phyloP scores from a whole-genome alignment of 441 rosid genomes.

The Jatropha multifida region DNA sequence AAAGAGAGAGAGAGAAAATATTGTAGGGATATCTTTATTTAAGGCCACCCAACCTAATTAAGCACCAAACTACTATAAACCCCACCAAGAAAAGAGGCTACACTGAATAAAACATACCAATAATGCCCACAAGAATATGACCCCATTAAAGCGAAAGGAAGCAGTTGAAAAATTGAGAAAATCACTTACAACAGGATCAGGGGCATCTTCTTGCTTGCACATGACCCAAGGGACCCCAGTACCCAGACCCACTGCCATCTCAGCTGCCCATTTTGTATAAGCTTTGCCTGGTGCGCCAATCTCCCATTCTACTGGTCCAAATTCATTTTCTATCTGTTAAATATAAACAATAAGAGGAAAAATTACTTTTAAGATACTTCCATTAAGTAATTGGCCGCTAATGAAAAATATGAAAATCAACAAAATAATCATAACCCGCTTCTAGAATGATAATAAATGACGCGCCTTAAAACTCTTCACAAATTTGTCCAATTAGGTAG shows the following conservation, averaged over 20 bases:
- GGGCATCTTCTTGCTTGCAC: slow-evolving; percentile 99
- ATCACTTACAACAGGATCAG: slow-evolving; percentile 73
- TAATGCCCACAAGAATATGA: slow-evolving; percentile 2
- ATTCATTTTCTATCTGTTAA: slow-evolving; percentile 92
- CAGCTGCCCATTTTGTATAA: slow-evolving; percentile 86
- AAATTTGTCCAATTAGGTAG: background rate
- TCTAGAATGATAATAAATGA: slow-evolving; percentile 12
- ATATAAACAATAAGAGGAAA: slow-evolving; percentile 14
- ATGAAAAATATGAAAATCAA: background rate
- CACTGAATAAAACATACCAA: slow-evolving; percentile 6
- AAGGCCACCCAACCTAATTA: slow-evolving; percentile 11
- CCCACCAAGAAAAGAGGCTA: slow-evolving; percentile 21
- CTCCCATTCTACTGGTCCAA: slow-evolving; percentile 82
- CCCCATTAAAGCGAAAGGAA: slow-evolving; percentile 26
- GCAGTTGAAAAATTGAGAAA: slow-evolving; percentile 15
- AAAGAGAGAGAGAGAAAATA: slow-evolving; percentile 2
- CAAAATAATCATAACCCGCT: slow-evolving; percentile 5
- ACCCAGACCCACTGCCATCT: slow-evolving; percentile 86
- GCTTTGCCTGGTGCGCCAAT: slow-evolving; percentile 70
- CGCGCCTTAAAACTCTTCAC: background rate
- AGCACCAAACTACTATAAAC: slow-evolving; percentile 14
- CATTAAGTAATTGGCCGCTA: background rate
- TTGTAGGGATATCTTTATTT: background rate
- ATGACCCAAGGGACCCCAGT: slow-evolving; percentile 99
- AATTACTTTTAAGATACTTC: slow-evolving; percentile 6